Conservation (phyloP, 768 basidiomycete genomes). For the Pulveroboletus sp. region DNA sequence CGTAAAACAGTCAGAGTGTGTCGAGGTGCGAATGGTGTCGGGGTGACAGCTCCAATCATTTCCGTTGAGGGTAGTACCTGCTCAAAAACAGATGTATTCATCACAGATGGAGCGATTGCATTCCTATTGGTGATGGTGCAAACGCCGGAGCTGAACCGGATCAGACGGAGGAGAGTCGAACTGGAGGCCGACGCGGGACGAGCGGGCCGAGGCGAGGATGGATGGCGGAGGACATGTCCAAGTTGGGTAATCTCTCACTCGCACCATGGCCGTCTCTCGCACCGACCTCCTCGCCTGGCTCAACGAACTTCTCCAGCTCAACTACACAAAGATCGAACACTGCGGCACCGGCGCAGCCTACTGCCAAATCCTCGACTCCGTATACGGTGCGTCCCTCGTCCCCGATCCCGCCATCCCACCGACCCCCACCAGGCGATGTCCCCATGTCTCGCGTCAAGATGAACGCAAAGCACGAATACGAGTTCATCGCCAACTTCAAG, state of each 20-base stretch:
- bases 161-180: slow-evolving; percentile 33
- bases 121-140: slow-evolving; percentile 29
- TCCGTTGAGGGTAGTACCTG: slow-evolving; percentile 30
- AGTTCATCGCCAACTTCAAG: slow-evolving; percentile 93
- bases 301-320: slow-evolving; percentile 87
- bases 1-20: slow-evolving; percentile 24
- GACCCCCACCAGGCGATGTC: slow-evolving; percentile 61
- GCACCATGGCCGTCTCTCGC: slow-evolving; percentile 56
- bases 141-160: slow-evolving; percentile 36
- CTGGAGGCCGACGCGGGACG: slow-evolving; percentile 44
- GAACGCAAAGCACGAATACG: slow-evolving; percentile 94
- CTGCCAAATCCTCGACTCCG: slow-evolving; percentile 92
- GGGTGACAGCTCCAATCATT: slow-evolving; percentile 32
- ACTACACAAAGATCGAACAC: slow-evolving; percentile 91
- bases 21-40: slow-evolving; percentile 30
- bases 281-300: slow-evolving; percentile 90
- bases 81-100: slow-evolving; percentile 35
- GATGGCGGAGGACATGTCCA: slow-evolving; percentile 12
- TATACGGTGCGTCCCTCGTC: slow-evolving; percentile 64
- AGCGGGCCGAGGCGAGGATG: slow-evolving; percentile 37
- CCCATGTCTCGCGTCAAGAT: slow-evolving; percentile 94
- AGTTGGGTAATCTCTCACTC: slow-evolving; percentile 20
- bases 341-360: slow-evolving; percentile 90
- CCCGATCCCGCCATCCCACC: slow-evolving; percentile 8
- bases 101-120: slow-evolving; percentile 29